Evolutionary conservation across 164 flowering plant species (phyloP).

Genomic region (Chimonanthus salicifolius): DNA sequence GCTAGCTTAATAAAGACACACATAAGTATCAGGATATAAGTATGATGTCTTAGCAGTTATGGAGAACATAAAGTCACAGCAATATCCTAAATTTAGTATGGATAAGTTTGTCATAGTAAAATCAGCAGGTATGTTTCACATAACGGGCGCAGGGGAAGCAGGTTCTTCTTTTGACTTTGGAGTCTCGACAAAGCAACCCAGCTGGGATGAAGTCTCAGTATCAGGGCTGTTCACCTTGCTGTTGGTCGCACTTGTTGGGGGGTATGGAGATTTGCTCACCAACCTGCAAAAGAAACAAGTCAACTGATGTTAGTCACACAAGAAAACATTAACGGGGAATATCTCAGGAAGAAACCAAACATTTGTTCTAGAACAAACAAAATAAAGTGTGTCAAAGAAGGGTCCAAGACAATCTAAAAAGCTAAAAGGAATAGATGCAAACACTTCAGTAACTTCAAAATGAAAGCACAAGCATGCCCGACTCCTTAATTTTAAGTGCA

Average conservation of each 20-base stretch:
- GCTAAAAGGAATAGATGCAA: too few relatives aligned
- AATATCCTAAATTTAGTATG: background rate
- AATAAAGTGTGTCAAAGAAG: too few relatives aligned
- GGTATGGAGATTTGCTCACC: slow-evolving; percentile 39
- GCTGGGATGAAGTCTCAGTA: slow-evolving; percentile 13
- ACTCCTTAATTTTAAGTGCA: too few relatives aligned
- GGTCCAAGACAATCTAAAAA: too few relatives aligned
- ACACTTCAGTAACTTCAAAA: too few relatives aligned
- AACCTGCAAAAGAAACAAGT: slow-evolving; percentile 21
- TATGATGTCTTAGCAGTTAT: background rate
- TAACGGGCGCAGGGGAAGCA: slow-evolving; percentile 1
- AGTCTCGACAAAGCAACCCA: slow-evolving; percentile 19
- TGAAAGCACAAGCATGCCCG: too few relatives aligned
- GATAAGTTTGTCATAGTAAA: background rate
- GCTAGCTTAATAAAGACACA: background rate
- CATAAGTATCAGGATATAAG: background rate
- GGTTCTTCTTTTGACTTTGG: slow-evolving; percentile 18
- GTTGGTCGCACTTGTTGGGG: slow-evolving; percentile 9
- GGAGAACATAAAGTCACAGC: background rate
- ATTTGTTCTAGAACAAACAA: background rate
- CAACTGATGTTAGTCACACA: background rate
- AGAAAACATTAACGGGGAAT: background rate
- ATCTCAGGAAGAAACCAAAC: background rate
- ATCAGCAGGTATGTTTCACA: background rate
- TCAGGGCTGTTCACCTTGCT: slow-evolving; percentile 8